Conservation (phyloP, 192 early-diverging fungal genomes). For the Umbelopsis ramanniana region DNA sequence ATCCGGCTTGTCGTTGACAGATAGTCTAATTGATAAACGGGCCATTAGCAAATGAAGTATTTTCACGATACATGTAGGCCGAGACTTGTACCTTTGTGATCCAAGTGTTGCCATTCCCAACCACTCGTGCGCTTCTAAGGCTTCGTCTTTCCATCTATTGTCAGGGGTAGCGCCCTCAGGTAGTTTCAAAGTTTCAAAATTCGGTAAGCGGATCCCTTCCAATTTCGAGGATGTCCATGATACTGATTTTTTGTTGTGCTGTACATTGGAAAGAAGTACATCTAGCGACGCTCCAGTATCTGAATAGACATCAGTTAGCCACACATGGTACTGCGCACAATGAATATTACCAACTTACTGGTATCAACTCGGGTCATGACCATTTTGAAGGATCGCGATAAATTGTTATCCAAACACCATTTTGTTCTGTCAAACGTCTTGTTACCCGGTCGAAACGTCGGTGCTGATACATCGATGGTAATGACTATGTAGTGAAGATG, state of each 20-base stretch:
- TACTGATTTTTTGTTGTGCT: neutral
- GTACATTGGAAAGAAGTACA: neutral
- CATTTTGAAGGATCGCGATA: constrained; percentile 26
- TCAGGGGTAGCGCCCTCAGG: neutral
- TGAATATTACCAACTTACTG: constrained; percentile 3
- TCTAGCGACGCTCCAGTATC: neutral
- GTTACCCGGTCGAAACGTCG: constrained; percentile 15
- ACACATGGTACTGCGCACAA: too few species aligned
- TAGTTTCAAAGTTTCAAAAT: constrained; percentile 15
- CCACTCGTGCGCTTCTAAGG: constrained; percentile 32
- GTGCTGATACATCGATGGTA: constrained; percentile 8
- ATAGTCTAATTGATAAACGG: neutral
- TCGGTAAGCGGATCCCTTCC: constrained; percentile 26
- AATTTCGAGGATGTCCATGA: neutral
- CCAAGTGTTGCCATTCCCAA: constrained; percentile 28
- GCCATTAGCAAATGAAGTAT: neutral
- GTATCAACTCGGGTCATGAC: constrained; percentile 20
- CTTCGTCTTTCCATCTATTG: constrained; percentile 21
- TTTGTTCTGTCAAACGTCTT: constrained; percentile 26
- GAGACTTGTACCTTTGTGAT: constrained; percentile 15
- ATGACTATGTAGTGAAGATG: constrained; percentile 5
- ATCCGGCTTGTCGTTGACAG: constrained; percentile 11
- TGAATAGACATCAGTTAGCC: neutral
- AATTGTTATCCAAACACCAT: constrained; percentile 33
- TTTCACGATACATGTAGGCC: neutral